Evolutionary conservation across 306 rosid species (phyloP).

Genomic region (Lathyrus tuberosus): DNA sequence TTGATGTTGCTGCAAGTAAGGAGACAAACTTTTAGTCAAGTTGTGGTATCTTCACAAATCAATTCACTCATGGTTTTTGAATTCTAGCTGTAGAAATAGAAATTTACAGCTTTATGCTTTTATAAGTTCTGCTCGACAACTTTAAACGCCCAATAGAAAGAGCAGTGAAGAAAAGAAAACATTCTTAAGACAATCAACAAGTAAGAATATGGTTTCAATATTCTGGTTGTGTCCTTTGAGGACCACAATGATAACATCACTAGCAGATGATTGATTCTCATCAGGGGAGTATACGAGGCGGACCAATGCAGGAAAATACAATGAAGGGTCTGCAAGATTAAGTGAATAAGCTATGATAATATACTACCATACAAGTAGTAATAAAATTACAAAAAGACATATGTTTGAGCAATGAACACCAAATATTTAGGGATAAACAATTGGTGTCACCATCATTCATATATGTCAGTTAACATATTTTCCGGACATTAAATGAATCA

Average conservation of each 20-base stretch:
- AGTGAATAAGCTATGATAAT: slow-evolving; percentile 37
- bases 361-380: background rate
- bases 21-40: no score
- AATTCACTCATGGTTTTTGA: background rate
- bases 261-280: slow-evolving; percentile 63
- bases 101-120: slow-evolving; percentile 26
- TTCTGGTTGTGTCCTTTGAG: slow-evolving; percentile 71
- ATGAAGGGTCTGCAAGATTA: slow-evolving; percentile 73
- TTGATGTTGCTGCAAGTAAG: no score
- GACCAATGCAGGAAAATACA: slow-evolving; percentile 68
- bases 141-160: slow-evolving; percentile 19
- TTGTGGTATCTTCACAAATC: slow-evolving; percentile 11
- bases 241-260: slow-evolving; percentile 58
- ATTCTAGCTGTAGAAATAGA: slow-evolving; percentile 33
- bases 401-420: background rate
- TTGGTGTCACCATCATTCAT: slow-evolving; percentile 9
- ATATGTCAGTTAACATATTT: slow-evolving; percentile 7
- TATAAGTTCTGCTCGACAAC: slow-evolving; percentile 15
- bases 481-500: background rate
- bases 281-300: slow-evolving; percentile 58
- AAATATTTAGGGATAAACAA: slow-evolving; percentile 23
- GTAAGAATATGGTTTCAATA: slow-evolving; percentile 61
- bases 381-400: background rate
- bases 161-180: slow-evolving; percentile 29
- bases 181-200: slow-evolving; percentile 86